Base-by-base conservation (phyloP, 2,329 filamentous ascomycete species). In the Cordyceps militaris region DNA sequence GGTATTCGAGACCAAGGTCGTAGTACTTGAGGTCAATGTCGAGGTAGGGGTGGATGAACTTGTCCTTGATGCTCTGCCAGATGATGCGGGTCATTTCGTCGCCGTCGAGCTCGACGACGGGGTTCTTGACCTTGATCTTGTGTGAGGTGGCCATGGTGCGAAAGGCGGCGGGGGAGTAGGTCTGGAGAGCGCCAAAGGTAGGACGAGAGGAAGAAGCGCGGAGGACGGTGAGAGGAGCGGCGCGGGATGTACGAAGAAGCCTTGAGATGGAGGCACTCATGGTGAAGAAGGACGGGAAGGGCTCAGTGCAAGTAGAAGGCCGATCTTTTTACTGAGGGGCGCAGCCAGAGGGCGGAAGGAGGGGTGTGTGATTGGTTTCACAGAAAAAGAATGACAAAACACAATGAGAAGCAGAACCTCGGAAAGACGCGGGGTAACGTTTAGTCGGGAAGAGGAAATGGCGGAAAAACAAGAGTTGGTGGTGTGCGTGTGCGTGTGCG, bases 111-210 rank as follows among this genome's bases (percentile, higher is more conserved):
- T 97, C 94, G 74, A 99, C 94, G 73, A 99, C 87, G 64, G 94
- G 94, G 77, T 96, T 97, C 86, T 96, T 92, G 80, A 99, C 94
- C 84, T 96, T 94, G 83, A 97, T 97, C 87, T 97, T 99, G 70
- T 83, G 79, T 66, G 65, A 56, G 65, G 80, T 74, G 58, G 80
- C 78, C 82, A 86, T 84, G 67, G 74, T 79, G 71, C 74, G 73
- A 63, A 89, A 84, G 2, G 90, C 88, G n/a, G 96, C 86, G 28
- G 88, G 86, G 0, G 90, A 71, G 51, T 67, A 64, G 43, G 71
- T 73, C 61, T 73, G 70, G 56, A 70, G 62, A 59, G 71, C 70
- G 61, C 70, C 71, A 59, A 71, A 72, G 51, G 71, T 70, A 70
- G 77, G 64, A 63, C 69, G 66, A 66, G 62, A n/a, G 3, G 66